Evolutionary conservation across 2,329 filamentous ascomycete species (phyloP).

Genomic region (Aspergillus pseudoviridinutans): DNA sequence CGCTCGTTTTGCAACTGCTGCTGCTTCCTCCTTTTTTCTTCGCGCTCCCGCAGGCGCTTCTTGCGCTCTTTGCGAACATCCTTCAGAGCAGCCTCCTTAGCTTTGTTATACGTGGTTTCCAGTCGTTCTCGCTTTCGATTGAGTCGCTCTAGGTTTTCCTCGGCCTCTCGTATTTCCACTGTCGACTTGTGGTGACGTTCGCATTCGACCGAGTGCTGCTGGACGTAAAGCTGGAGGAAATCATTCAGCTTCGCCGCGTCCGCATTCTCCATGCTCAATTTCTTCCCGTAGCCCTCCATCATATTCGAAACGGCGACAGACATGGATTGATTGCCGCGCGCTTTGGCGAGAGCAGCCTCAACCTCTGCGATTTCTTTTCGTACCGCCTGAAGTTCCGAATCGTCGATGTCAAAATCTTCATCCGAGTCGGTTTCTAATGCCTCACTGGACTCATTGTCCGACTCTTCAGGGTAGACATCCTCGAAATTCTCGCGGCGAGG

Average conservation of each 20-base stretch:
- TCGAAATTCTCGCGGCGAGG: conserved; percentile 54
- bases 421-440: not conserved
- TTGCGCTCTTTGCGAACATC: conserved; percentile 21
- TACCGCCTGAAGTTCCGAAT: conserved; percentile 16
- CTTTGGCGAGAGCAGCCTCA: conserved; percentile 28
- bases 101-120: conserved; percentile 11
- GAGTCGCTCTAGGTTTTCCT: conserved; percentile 21
- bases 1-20: conserved; percentile 25
- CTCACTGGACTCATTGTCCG: not conserved
- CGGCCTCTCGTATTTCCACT: conserved; percentile 20
- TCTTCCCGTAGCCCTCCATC: conserved; percentile 34
- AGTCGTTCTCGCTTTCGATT: conserved; percentile 8
- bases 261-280: conserved; percentile 26
- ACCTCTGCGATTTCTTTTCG: conserved; percentile 30
- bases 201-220: conserved; percentile 26
- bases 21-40: conserved; percentile 18
- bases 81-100: conserved; percentile 19
- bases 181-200: conserved; percentile 18
- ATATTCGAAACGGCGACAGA: conserved; percentile 22
- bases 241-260: conserved; percentile 28
- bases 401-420: conserved; percentile 13
- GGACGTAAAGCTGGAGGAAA: conserved; percentile 33
- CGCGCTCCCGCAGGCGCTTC: conserved; percentile 15
- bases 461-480: conserved; percentile 46
- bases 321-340: conserved; percentile 22